Evolutionary conservation across 805 yeast species (phyloP), one percentile per base, ranked within the genome.

Genomic region (Wickerhamiella parazyma): DNA sequence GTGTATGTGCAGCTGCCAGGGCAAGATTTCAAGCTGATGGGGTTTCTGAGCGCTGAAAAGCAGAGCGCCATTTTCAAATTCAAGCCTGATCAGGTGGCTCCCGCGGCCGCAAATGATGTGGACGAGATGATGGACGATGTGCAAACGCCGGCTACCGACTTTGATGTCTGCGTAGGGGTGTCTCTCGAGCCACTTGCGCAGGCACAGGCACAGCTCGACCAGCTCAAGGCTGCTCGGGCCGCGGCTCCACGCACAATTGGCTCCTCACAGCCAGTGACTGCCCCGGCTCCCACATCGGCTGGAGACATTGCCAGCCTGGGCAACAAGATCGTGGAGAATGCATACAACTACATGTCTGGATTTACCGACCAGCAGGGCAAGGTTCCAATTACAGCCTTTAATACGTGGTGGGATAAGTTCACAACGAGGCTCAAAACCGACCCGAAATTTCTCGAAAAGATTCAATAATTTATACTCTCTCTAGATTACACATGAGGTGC

Each of bases 321-420:
- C 1, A 83, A 81, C 48, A 83, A 82, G 57, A 85, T 91, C 45
- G 93, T 91, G 17, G 78, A 78, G 31, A 85, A 91, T 60, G 96
- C 96, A 1, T 91, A 89, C 63, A 87, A 91, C 57, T 91, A 73
- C 58, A 62, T 89, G 39, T 76, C 93, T 1, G 83, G 96, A n/a
- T 89, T 87, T 58, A 72, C 85, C 6, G 94, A 85, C 55, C 59
- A 65, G 4, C 67, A 72, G 18, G 94, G 94, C 2, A 83, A 76
- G 52, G 95, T 89, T 2, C 80, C 87, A 3, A 82, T 89, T 56
- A 82, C 79, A 55, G 80, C 76, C 35, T 89, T 89, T 55, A 93
- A 89, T 57, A 79, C 73, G 33, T 89, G 98, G 98, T 64, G 98
- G 98, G 78, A 72, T 50, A 87, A 85, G 61, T 89, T 91, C 63